Percentiles rank a stretch among this genome's conserved stretches.
Evolutionary conservation across 495 filamentous ascomycete species (phyloP).

Genomic region (Aspergillus sclerotioniger): DNA sequence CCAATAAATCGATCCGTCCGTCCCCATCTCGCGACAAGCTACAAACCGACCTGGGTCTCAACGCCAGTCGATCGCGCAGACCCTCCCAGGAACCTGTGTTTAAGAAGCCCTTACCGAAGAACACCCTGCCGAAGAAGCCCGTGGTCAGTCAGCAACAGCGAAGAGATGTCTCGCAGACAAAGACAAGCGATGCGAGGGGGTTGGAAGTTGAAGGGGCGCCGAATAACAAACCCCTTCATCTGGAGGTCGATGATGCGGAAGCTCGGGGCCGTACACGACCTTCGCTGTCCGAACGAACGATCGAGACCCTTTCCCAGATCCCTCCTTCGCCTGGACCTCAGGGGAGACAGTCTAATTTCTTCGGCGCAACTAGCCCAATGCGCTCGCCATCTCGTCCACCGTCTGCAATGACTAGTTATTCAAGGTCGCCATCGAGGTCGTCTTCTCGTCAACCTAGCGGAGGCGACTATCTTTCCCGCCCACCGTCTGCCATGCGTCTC

Average conservation of each 20-base stretch:
- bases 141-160: slow-evolving; percentile 14
- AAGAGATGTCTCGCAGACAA: slow-evolving; percentile 19
- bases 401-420: slow-evolving; percentile 51
- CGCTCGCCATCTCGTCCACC: slow-evolving; percentile 54
- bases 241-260: slow-evolving; percentile 24
- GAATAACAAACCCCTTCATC: slow-evolving; percentile 7
- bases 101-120: slow-evolving; percentile 34
- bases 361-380: slow-evolving; percentile 55
- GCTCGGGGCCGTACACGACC: slow-evolving; percentile 39
- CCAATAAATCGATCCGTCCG: slow-evolving; percentile 37
- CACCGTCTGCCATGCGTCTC: slow-evolving; percentile 29
- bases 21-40: slow-evolving; percentile 47
- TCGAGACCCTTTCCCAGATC: slow-evolving; percentile 63
- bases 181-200: slow-evolving; percentile 19
- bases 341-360: slow-evolving; percentile 60
- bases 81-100: slow-evolving; percentile 44
- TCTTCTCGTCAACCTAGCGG: slow-evolving; percentile 31
- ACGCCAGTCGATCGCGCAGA: slow-evolving; percentile 34
- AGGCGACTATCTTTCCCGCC: slow-evolving; percentile 27
- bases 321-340: slow-evolving; percentile 61
- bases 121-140: slow-evolving; percentile 26
- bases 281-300: slow-evolving; percentile 67
- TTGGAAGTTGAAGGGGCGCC: slow-evolving; percentile 18
- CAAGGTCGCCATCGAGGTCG: slow-evolving; percentile 49
- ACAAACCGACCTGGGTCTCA: slow-evolving; percentile 40